Conservation (phyloP, 306 rosid genomes). For the Vicia sativa region DNA sequence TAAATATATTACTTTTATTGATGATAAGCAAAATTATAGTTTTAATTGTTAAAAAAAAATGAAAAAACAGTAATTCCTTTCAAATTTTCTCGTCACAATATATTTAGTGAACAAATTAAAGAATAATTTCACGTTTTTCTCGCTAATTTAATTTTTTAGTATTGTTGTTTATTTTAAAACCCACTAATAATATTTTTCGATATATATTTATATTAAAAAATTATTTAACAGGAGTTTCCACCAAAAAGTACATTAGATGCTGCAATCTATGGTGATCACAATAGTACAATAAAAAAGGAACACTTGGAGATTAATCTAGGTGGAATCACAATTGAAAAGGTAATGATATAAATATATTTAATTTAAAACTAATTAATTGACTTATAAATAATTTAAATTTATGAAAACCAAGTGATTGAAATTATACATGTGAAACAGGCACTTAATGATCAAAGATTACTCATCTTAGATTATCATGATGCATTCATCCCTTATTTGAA, state of each 20-base stretch:
- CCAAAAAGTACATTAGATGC: background rate
- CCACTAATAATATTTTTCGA: background rate
- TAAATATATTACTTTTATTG: background rate
- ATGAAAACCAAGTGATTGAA: background rate
- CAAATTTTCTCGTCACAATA: too few species aligned
- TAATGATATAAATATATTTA: background rate
- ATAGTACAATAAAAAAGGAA: background rate
- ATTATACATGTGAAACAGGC: conserved; percentile 50
- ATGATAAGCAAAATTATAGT: background rate
- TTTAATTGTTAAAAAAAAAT: background rate
- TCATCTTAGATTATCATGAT: conserved; percentile 73
- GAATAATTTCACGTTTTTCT: too few species aligned
- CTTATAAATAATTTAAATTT: background rate
- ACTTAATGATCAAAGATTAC: conserved; percentile 50
- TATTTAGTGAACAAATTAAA: too few species aligned
- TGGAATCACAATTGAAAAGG: conserved; percentile 5
- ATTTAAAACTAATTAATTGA: background rate
- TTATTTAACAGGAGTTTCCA: conserved; percentile 8
- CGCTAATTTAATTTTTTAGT: background rate
- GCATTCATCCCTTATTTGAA: conserved; percentile 62
- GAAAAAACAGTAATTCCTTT: too few species aligned
- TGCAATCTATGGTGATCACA: conserved; percentile 1
- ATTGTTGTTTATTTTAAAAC: too few species aligned
- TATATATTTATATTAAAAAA: background rate
- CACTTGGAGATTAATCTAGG: conserved; percentile 2